Base-by-base conservation (phyloP, 805 yeast genomes). In the Yarrowia deformans region DNA sequence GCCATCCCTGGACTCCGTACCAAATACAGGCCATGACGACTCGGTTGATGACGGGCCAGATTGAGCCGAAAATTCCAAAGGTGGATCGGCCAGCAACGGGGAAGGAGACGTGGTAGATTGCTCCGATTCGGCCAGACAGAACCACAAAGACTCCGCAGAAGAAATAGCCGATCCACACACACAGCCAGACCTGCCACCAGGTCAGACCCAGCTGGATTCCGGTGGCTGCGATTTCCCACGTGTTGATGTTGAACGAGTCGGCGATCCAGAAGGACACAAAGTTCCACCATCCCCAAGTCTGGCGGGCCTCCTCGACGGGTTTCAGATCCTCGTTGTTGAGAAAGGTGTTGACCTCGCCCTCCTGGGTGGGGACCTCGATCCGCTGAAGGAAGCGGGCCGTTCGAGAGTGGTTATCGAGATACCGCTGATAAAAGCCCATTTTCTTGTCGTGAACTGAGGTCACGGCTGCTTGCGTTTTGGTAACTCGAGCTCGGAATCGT, bases 151-250 rank as follows among this genome's bases (percentile, higher is more conserved):
- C 73, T 71, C 90, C 95, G 71, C 90, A 87, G 58, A 90, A 78
- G 19, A 82, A 75, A 77, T 92, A 92, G 8, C 97, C 97, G 18
- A 92, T 71, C 95, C 97, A 91, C 34, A 92, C 95, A 1, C 95
- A 85, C 46, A 92, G 79, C 96, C 97, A 92, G 13, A 90, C 87
- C 76, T 88, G 93, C 96, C 97, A 92, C 97, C 97, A 91, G 18
- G 88, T 85, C 78, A 92, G 80, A 13, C 95, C 95, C 29, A 87
- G 86, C 68, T 83, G 81, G 69, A 90, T 88, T 74, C 97, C 97
- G 0, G 97, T 90, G 9, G 94, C 88, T 1, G 97, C 97, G 73
- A 92, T 91, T 81, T 90, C 93, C 92, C 94, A 91, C 7, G 97
- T 91, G 77, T 90, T 91, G 76, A 92, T 87, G 79, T 92, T 92